Evolutionary conservation across 1,284 basidiomycete genomes (phyloP), one percentile per base, ranked within the genome.

Genomic region (Microbotryomycetes sp.): DNA sequence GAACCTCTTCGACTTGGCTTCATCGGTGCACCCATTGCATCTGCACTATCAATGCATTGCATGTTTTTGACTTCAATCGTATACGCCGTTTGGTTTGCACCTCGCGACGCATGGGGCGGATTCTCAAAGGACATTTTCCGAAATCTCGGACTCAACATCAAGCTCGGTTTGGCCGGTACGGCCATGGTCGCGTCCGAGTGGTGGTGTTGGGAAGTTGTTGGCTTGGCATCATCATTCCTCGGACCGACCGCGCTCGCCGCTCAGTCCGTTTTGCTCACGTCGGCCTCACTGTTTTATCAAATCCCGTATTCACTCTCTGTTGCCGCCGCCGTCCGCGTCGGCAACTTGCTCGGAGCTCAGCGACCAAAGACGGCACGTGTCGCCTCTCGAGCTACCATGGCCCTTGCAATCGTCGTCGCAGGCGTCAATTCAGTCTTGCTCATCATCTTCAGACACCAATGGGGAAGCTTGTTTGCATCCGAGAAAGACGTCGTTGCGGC

Each of bases 1-100:
- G 70, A 73, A 21, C 28, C 21, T 2, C 55, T 92, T 56, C 79
- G 88, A 18, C 78, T 97, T 1, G 94, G 94, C 7, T 98, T 92
- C 76, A 84, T 91, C 61, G 94, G 94, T 9, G 93, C 93, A 2
- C 93, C 94, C 0, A 80, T 97, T 41, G 89, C 93, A 0, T 91
- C 89, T 0, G 87, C 88, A 0, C 81, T 94, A 61, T 89, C 88
- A 3, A 90, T 91, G 79, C 94, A 91, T 75, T 78, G 94, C 30
- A 86, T 92, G 74, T 53, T 70, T 57, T 29, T 87, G 45, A 72
- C 84, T 49, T 87, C 85, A 1, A 74, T 89, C 45, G 58, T 80
- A n/a, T 94, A 91, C 72, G 87, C 86, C 15, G 64, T 88, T 11
- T 83, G 84, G 71, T 85, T 84, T 65, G 85, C 86, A 0, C 87